phyloP scores from a whole-genome alignment of 1,139 yeast species.

The Komagataea norvegica region DNA sequence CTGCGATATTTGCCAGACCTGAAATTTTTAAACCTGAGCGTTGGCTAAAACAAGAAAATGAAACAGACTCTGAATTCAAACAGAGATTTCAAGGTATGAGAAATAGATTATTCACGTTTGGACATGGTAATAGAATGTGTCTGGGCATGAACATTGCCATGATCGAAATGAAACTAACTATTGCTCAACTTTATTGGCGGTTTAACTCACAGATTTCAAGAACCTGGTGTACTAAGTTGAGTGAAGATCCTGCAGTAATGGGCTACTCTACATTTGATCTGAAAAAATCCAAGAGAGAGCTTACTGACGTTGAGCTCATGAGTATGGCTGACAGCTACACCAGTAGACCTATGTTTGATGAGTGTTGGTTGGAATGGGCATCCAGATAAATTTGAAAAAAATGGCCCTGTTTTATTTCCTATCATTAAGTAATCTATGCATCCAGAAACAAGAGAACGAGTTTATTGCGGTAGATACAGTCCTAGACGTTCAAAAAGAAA shows the following conservation, averaged over 20 bases:
- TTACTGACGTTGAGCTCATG: slow-evolving; percentile 44
- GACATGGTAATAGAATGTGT: slow-evolving; percentile 74
- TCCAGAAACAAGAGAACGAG: not conserved
- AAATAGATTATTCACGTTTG: slow-evolving; percentile 61
- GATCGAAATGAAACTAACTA: slow-evolving; percentile 58
- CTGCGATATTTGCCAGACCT: slow-evolving; percentile 42
- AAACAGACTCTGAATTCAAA: slow-evolving; percentile 33
- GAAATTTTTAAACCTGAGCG: slow-evolving; percentile 53
- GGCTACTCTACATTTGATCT: slow-evolving; percentile 18
- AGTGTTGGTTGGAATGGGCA: slow-evolving; percentile 46
- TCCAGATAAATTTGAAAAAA: too few relatives aligned
- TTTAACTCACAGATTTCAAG: slow-evolving; percentile 36
- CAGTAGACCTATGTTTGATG: slow-evolving; percentile 46
- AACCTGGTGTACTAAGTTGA: slow-evolving; percentile 39
- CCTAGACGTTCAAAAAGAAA: too few relatives aligned
- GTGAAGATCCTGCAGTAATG: slow-evolving; percentile 21
- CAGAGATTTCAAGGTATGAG: slow-evolving; percentile 43
- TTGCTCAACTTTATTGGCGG: slow-evolving; percentile 51
- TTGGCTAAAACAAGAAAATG: slow-evolving; percentile 45
- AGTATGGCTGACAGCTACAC: slow-evolving; percentile 49
- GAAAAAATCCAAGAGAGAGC: slow-evolving; percentile 24
- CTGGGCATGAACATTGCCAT: slow-evolving; percentile 66
- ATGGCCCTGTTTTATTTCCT: too few relatives aligned
- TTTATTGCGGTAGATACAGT: not conserved
- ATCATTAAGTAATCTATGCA: too few relatives aligned